A percentile compares a stretch with the other conserved stretches of the same genome.
Evolutionary conservation across 2,329 filamentous ascomycete genomes (phyloP).

Genomic region (Metarhizium rileyi): DNA sequence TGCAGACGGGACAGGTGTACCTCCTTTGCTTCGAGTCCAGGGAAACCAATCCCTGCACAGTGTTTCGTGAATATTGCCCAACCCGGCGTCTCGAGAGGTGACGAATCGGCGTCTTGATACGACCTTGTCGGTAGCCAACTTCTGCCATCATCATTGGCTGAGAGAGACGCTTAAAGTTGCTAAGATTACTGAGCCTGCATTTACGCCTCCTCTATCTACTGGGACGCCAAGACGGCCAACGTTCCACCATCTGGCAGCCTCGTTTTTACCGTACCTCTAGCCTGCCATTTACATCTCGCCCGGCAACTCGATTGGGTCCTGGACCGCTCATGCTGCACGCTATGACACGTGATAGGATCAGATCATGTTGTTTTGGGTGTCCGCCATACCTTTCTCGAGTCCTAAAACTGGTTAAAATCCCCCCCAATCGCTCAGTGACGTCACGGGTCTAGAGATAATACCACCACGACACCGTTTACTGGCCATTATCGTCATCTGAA

Average conservation of each 20-base stretch:
- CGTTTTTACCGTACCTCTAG: neutral
- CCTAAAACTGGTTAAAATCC: neutral
- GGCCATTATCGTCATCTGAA: neutral
- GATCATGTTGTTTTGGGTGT: neutral
- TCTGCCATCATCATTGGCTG: neutral
- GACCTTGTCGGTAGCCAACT: neutral
- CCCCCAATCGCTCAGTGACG: neutral
- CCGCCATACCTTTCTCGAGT: neutral
- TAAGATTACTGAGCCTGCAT: neutral
- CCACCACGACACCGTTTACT: too few species aligned
- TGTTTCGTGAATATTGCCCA: neutral
- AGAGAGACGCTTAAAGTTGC: neutral
- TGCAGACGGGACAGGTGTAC: neutral
- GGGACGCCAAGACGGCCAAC: slow-evolving; percentile 1
- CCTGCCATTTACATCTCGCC: neutral
- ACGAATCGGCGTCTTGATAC: slow-evolving; percentile 3
- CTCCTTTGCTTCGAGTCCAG: neutral
- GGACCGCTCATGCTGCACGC: neutral
- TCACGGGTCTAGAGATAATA: neutral
- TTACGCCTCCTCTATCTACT: slow-evolving; percentile 1
- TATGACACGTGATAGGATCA: slow-evolving; percentile 4
- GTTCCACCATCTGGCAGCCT: slow-evolving; percentile 6
- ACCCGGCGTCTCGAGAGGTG: neutral
- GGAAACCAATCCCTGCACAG: neutral
- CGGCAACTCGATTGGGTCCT: neutral